Evolutionary conservation across 176 grass and related monocot genomes (phyloP).

Genomic region (Alloteropsis semialata): DNA sequence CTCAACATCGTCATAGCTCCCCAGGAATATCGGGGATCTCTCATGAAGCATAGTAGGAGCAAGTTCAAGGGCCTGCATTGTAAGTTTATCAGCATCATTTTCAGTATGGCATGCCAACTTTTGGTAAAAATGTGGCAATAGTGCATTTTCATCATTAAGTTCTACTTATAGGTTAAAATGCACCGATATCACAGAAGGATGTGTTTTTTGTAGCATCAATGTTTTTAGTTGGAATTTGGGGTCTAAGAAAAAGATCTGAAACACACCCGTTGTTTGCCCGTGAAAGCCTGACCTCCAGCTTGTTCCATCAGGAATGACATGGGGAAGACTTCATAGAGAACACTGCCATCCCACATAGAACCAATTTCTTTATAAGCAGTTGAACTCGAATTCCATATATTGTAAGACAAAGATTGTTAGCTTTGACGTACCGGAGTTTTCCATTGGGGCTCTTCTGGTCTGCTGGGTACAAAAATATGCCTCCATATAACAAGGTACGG

Average conservation of each 20-base stretch:
- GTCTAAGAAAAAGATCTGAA: background rate
- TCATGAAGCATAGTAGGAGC: slow-evolving; percentile 68
- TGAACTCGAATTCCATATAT: background rate
- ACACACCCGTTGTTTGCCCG: slow-evolving; percentile 79
- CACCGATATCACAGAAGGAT: background rate
- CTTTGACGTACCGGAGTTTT: slow-evolving; percentile 67
- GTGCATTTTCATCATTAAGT: background rate
- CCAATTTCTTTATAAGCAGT: background rate
- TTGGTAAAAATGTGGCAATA: background rate
- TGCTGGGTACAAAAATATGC: slow-evolving; percentile 90
- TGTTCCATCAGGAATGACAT: slow-evolving; percentile 98
- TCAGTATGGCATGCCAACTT: background rate
- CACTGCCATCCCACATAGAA: slow-evolving; percentile 39
- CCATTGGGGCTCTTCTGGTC: slow-evolving; percentile 88
- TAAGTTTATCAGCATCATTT: background rate
- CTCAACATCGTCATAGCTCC: slow-evolving; percentile 91
- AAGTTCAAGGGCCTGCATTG: slow-evolving; percentile 75
- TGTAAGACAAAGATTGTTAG: background rate
- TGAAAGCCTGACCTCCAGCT: slow-evolving; percentile 93
- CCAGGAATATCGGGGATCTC: slow-evolving; percentile 88
- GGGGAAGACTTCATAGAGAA: slow-evolving; percentile 95
- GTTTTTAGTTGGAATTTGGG: background rate
- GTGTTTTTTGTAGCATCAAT: background rate
- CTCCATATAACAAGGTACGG: slow-evolving; percentile 89
- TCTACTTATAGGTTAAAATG: background rate